Percentiles rank a stretch among this genome's conserved stretches.
phyloP scores from a whole-genome alignment of 1,284 basidiomycete species.

The Sporisorium iseilematis-ciliati region DNA sequence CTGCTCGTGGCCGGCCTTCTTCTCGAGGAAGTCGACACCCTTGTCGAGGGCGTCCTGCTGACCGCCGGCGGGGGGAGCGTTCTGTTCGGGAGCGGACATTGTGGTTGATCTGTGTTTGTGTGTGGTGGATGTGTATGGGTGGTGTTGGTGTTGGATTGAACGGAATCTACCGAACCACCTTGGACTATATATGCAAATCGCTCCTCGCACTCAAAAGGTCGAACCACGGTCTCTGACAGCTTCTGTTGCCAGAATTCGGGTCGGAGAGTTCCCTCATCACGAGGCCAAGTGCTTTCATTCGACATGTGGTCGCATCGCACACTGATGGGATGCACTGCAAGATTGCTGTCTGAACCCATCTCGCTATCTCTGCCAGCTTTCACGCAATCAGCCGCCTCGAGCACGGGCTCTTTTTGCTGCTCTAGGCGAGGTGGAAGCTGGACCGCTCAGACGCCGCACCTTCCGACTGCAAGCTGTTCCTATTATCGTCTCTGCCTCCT shows the following conservation, averaged over 20 bases:
- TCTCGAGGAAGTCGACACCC: constrained; percentile 39
- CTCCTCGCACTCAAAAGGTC: background rate
- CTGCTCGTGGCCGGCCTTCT: constrained; percentile 55
- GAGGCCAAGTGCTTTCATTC: background rate
- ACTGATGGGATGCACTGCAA: background rate
- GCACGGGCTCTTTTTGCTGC: background rate
- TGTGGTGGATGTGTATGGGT: background rate
- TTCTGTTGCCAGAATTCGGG: constrained; percentile 3
- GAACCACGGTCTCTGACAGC: background rate
- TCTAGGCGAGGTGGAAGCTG: constrained; percentile 17
- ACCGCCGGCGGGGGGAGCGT: constrained; percentile 15
- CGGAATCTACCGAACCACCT: no score
- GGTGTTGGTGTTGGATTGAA: background rate
- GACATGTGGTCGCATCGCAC: background rate
- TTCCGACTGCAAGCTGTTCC: background rate
- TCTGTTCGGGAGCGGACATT: constrained; percentile 45
- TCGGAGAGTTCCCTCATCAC: background rate
- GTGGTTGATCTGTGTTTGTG: constrained; percentile 8
- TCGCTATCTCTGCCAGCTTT: constrained; percentile 1
- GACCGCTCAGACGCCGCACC: constrained; percentile 4
- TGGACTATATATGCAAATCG: background rate
- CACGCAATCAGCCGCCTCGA: constrained; percentile 8
- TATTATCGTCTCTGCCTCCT: background rate
- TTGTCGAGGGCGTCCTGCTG: constrained; percentile 63
- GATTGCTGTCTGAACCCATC: background rate